Percentiles rank a stretch among this genome's conserved stretches.
Evolutionary conservation across 2,329 filamentous ascomycete genomes (phyloP).

Genomic region (Cephalotrichum gorgonifer): DNA sequence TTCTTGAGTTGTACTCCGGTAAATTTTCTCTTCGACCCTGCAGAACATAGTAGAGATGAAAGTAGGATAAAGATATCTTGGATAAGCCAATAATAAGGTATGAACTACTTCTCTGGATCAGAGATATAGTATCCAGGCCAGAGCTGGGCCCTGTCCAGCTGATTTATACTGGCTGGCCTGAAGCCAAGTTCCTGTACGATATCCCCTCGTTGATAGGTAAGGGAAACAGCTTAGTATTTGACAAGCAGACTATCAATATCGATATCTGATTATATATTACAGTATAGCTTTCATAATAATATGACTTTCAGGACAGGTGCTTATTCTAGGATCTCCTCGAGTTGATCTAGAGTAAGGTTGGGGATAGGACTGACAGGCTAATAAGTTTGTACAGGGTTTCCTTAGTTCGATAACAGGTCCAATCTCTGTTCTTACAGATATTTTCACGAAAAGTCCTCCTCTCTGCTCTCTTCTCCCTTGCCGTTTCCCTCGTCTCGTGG

Average conservation of each 20-base stretch:
- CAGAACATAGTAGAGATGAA: too few species aligned
- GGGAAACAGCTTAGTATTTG: slow-evolving; percentile 9
- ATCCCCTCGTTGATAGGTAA: slow-evolving; percentile 7
- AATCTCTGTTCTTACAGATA: too few species aligned
- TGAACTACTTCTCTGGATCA: slow-evolving; percentile 12
- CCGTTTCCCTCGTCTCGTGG: too few species aligned
- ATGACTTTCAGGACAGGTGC: slow-evolving; percentile 9
- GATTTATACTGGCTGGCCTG: slow-evolving; percentile 11
- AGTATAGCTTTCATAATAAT: slow-evolving; percentile 9
- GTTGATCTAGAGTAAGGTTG: slow-evolving; percentile 7
- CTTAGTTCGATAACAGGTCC: too few species aligned
- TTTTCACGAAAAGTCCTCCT: too few species aligned
- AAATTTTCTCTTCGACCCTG: too few species aligned
- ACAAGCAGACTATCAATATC: slow-evolving; percentile 9
- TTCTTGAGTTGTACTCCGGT: too few species aligned
- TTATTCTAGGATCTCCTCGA: slow-evolving; percentile 7
- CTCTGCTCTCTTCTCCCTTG: too few species aligned
- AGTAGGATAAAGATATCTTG: too few species aligned
- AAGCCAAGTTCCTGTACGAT: slow-evolving; percentile 8
- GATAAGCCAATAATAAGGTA: too few species aligned
- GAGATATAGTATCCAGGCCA: slow-evolving; percentile 3
- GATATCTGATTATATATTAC: slow-evolving; percentile 10
- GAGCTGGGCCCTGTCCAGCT: slow-evolving; percentile 6
- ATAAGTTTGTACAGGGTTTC: too few species aligned
- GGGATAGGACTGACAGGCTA: too few species aligned